These are phyloP conservation scores for Vigna angularis DNA, from an alignment of 306 rosid species.

Conservation along the genomic window DNA sequence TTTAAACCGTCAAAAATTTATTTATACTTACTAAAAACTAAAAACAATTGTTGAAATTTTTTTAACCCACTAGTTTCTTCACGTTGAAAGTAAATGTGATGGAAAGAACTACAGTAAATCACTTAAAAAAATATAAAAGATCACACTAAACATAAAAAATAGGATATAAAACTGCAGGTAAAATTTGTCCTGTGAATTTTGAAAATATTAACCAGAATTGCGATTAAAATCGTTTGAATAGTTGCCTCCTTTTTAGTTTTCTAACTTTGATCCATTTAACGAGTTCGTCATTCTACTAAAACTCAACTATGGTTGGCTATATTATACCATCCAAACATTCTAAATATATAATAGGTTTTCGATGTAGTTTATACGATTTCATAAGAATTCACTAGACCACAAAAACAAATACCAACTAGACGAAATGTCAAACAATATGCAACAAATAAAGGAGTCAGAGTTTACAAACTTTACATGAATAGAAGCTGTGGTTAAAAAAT, in stretches of 20 bases:
- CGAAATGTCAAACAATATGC: conserved; percentile 37
- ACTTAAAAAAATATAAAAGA: no score
- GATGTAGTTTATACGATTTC: not conserved
- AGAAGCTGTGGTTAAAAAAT: conserved; percentile 59
- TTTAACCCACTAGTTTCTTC: no score
- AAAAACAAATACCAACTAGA: conserved; percentile 32
- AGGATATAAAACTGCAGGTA: no score
- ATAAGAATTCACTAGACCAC: conserved; percentile 37
- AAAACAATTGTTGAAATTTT: no score
- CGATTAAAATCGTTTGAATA: not conserved
- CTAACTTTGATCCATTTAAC: not conserved
- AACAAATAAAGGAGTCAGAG: conserved; percentile 38
- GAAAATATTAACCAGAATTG: not conserved
- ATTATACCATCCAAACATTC: not conserved
- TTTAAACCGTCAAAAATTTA: no score
- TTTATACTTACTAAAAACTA: no score
- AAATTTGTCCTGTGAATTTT: not conserved
- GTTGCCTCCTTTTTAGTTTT: not conserved
- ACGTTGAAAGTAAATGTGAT: no score
- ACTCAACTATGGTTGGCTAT: not conserved
- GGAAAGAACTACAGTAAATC: no score
- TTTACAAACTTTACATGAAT: conserved; percentile 61
- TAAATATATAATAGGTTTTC: not conserved
- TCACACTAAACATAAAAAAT: no score
- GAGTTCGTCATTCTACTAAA: not conserved